A percentile compares a stretch with the other conserved stretches of the same genome.
phyloP scores from a whole-genome alignment of 108 stramenopile genomes.

The Cyclotella atomus region DNA sequence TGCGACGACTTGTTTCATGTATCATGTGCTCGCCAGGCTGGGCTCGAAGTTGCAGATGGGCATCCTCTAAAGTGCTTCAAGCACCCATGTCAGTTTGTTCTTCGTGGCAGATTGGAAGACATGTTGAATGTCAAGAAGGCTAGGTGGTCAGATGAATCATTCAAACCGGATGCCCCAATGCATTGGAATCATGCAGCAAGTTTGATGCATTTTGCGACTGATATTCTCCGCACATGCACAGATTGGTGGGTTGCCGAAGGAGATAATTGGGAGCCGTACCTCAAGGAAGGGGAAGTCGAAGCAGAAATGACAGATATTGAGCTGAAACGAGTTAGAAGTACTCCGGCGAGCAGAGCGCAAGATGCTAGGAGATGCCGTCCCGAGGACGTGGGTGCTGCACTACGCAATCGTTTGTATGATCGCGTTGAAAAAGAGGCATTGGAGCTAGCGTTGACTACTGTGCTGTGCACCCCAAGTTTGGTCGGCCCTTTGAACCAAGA shows the following conservation, averaged over 20 bases:
- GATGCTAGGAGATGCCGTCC: conserved; percentile 82
- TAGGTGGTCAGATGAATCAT: conserved; percentile 33
- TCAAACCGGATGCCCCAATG: conserved; percentile 40
- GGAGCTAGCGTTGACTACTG: conserved; percentile 66
- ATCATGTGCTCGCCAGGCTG: conserved; percentile 85
- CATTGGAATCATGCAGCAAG: conserved; percentile 62
- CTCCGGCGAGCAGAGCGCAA: conserved; percentile 57
- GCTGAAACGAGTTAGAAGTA: conserved; percentile 74
- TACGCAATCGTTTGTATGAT: conserved; percentile 84
- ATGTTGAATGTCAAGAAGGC: conserved; percentile 59
- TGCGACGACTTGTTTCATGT: conserved; percentile 62
- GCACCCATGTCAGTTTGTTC: conserved; percentile 63
- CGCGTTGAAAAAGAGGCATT: conserved; percentile 60
- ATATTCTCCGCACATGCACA: conserved; percentile 75
- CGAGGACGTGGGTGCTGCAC: conserved; percentile 82
- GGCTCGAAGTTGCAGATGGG: conserved; percentile 66
- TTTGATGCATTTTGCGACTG: conserved; percentile 65
- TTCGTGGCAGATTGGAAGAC: conserved; percentile 82
- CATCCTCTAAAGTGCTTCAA: conserved; percentile 59
- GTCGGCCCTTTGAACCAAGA: conserved; percentile 71
- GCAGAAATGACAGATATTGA: conserved; percentile 75
- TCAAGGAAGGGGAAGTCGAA: conserved; percentile 70
- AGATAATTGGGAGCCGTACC: conserved; percentile 80
- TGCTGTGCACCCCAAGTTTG: conserved; percentile 73
- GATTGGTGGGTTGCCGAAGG: conserved; percentile 86